A percentile compares a stretch with the other conserved stretches of the same genome.
Conservation (phyloP, 768 basidiomycete species). For the Boletus rubescentipes region DNA sequence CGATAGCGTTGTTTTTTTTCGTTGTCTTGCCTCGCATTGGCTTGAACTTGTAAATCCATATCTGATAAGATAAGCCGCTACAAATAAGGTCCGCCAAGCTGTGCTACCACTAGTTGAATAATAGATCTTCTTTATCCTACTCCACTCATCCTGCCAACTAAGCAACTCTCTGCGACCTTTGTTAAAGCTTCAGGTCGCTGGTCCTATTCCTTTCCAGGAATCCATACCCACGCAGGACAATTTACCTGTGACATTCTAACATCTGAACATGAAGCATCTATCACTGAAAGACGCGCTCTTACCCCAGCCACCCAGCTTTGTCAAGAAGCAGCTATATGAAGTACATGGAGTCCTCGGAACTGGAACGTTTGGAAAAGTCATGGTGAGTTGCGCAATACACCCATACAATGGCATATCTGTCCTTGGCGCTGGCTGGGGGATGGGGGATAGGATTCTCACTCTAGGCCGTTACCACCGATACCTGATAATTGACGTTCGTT, state of each 20-base stretch:
- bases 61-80: slow-evolving; percentile 21
- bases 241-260: neutral
- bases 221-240: neutral
- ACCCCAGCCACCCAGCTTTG: slow-evolving; percentile 81
- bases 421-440: neutral
- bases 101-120: slow-evolving; percentile 7
- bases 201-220: neutral
- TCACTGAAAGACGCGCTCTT: slow-evolving; percentile 58
- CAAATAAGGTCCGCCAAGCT: slow-evolving; percentile 8
- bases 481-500: neutral
- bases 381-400: slow-evolving; percentile 46
- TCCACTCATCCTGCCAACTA: slow-evolving; percentile 1
- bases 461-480: neutral
- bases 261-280: slow-evolving; percentile 33
- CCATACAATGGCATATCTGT: neutral
- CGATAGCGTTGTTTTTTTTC: neutral
- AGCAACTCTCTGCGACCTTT: neutral
- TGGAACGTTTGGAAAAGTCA: slow-evolving; percentile 90
- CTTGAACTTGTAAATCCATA: neutral
- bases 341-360: slow-evolving; percentile 71
- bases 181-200: neutral
- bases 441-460: slow-evolving; percentile 1
- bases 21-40: no score
- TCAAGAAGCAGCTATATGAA: slow-evolving; percentile 82
- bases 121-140: neutral